Percentiles rank a stretch among this genome's conserved stretches.
phyloP scores from a whole-genome alignment of 257 asterid species.

The Paraleonurus japonicus region DNA sequence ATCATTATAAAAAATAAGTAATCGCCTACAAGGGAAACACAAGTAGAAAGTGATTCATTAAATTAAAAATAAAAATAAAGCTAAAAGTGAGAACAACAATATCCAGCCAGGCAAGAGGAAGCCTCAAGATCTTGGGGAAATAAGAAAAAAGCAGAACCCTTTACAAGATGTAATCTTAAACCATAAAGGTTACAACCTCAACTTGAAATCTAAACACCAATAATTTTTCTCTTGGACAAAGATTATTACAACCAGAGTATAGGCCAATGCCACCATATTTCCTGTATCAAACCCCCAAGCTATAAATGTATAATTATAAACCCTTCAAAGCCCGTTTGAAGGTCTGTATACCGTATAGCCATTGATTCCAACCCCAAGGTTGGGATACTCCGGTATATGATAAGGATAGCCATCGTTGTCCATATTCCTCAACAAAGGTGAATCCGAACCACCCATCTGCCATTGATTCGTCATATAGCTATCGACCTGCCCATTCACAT shows the following conservation, averaged over 20 bases:
- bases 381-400: conserved; percentile 56
- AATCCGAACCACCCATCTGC: conserved; percentile 66
- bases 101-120: conserved; percentile 11
- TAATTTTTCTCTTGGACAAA: conserved; percentile 13
- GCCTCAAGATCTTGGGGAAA: conserved; percentile 22
- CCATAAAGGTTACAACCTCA: conserved; percentile 32
- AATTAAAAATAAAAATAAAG: not conserved
- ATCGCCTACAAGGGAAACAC: not conserved
- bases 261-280: not conserved
- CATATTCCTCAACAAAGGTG: conserved; percentile 38
- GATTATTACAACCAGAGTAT: conserved; percentile 28
- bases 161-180: conserved; percentile 31
- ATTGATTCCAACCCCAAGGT: conserved; percentile 47
- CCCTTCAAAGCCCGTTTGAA: conserved; percentile 59
- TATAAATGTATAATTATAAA: not conserved
- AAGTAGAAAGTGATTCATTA: not conserved
- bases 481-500: conserved; percentile 56
- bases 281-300: conserved; percentile 6
- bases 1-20: not conserved
- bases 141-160: conserved; percentile 20
- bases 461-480: conserved; percentile 58
- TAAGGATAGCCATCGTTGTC: conserved; percentile 52
- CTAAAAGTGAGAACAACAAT: conserved; percentile 25
- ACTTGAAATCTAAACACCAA: conserved; percentile 31
- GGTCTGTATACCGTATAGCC: conserved; percentile 69